Conservation (phyloP, 495 filamentous ascomycete species). For the Trichoderma asperelloides region DNA sequence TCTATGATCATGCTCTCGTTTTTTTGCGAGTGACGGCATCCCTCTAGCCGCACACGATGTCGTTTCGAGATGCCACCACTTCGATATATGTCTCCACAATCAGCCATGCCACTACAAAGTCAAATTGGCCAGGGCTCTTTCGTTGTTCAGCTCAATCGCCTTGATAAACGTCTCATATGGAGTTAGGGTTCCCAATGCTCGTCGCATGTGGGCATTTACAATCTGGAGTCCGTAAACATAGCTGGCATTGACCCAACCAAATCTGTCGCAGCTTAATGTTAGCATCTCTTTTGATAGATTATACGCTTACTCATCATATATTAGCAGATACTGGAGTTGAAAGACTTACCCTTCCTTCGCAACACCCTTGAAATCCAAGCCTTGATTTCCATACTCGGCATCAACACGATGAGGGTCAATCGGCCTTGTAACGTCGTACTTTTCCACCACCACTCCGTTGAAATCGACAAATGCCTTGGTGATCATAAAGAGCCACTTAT, state of each 20-base stretch:
- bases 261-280: slow-evolving; percentile 45
- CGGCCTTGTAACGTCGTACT: slow-evolving; percentile 89
- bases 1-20: background rate
- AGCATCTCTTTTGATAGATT: slow-evolving; percentile 15
- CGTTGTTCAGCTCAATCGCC: slow-evolving; percentile 36
- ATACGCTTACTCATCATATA: slow-evolving; percentile 81
- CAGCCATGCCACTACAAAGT: background rate
- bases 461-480: slow-evolving; percentile 95
- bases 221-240: slow-evolving; percentile 84
- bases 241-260: slow-evolving; percentile 97
- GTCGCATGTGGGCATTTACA: slow-evolving; percentile 72
- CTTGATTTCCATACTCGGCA: slow-evolving; percentile 97
- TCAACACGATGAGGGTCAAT: slow-evolving; percentile 86
- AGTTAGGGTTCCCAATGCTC: slow-evolving; percentile 76
- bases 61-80: background rate
- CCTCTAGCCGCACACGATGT: background rate
- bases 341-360: slow-evolving; percentile 83
- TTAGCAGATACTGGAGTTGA: slow-evolving; percentile 51
- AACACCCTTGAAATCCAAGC: slow-evolving; percentile 84
- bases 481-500: slow-evolving; percentile 96
- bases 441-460: slow-evolving; percentile 95
- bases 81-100: background rate
- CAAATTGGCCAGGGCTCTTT: slow-evolving; percentile 33
- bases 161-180: slow-evolving; percentile 66
- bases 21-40: background rate